Evolutionary conservation across 1,139 yeast genomes (phyloP).

Genomic region (Pichia sp.): DNA sequence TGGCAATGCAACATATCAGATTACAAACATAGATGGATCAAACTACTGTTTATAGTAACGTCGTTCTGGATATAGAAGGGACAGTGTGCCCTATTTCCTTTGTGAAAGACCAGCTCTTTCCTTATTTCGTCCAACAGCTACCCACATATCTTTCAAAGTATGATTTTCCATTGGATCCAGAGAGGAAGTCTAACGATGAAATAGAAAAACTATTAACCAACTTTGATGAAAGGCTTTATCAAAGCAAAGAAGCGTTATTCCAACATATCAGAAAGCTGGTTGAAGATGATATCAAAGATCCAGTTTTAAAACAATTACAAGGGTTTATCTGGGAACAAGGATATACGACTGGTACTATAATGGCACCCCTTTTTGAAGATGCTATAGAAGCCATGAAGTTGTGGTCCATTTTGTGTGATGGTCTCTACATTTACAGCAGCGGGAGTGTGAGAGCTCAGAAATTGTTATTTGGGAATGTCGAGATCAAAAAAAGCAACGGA

Average conservation of each 20-base stretch:
- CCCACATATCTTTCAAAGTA: conserved; percentile 33
- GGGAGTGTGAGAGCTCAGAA: conserved; percentile 88
- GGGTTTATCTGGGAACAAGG: conserved; percentile 83
- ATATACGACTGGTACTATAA: conserved; percentile 65
- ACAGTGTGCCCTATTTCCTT: conserved; percentile 87
- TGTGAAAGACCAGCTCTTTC: conserved; percentile 68
- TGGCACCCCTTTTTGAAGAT: conserved; percentile 74
- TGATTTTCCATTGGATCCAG: conserved; percentile 35
- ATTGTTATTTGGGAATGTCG: conserved; percentile 64
- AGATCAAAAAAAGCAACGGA: conserved; percentile 20
- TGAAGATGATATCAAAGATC: conserved; percentile 66
- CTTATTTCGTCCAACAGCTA: conserved; percentile 38
- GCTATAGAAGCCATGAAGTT: conserved; percentile 55
- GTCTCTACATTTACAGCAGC: conserved; percentile 78
- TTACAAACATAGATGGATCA: conserved; percentile 4
- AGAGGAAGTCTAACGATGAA: conserved; percentile 14
- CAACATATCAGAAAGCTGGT: conserved; percentile 56
- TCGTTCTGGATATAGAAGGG: conserved; percentile 80
- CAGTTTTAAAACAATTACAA: conserved; percentile 71
- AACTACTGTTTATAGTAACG: conserved; percentile 21
- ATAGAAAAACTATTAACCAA: conserved; percentile 36
- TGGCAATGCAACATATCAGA: neutral
- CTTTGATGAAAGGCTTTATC: conserved; percentile 40
- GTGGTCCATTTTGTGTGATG: conserved; percentile 30
- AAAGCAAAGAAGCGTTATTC: conserved; percentile 19